phyloP scores from a whole-genome alignment of 75 land plant genomes.

The Pseudotsuga menziesii region DNA sequence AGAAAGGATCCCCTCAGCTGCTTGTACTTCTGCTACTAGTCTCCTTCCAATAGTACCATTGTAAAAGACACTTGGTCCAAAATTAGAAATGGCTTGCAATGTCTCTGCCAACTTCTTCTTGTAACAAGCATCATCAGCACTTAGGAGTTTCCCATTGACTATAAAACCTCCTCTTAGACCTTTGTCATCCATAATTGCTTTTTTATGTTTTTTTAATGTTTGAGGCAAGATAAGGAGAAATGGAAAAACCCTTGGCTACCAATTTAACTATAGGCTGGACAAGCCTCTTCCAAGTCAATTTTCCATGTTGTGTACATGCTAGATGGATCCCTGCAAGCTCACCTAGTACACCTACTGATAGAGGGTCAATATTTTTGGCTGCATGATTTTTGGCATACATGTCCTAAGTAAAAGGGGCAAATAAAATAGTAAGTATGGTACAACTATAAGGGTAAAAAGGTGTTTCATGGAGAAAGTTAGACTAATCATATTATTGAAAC shows the following conservation, averaged over 20 bases:
- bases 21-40: slow-evolving; percentile 62
- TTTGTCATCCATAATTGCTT: slow-evolving; percentile 47
- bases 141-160: slow-evolving; percentile 56
- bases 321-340: slow-evolving; percentile 88
- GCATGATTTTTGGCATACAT: slow-evolving; percentile 23
- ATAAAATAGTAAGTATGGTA: too few relatives aligned
- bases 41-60: slow-evolving; percentile 72
- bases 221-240: slow-evolving; percentile 53
- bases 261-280: slow-evolving; percentile 73
- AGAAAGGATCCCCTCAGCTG: slow-evolving; percentile 75
- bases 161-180: slow-evolving; percentile 56
- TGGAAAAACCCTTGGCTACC: slow-evolving; percentile 64
- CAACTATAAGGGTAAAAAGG: too few relatives aligned
- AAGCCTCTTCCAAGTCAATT: slow-evolving; percentile 63
- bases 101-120: slow-evolving; percentile 53
- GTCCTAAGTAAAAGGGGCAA: slow-evolving; percentile 17
- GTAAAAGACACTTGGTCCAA: slow-evolving; percentile 77
- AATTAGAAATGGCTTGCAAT: slow-evolving; percentile 50
- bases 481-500: too few relatives aligned
- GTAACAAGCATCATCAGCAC: slow-evolving; percentile 56
- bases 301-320: slow-evolving; percentile 74
- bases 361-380: slow-evolving; percentile 53
- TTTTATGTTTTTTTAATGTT: not conserved
- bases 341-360: slow-evolving; percentile 81
- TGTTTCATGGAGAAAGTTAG: too few relatives aligned